These are phyloP conservation scores for Mycena metata DNA, from an alignment of 768 basidiomycete species.

Conservation along the genomic window DNA sequence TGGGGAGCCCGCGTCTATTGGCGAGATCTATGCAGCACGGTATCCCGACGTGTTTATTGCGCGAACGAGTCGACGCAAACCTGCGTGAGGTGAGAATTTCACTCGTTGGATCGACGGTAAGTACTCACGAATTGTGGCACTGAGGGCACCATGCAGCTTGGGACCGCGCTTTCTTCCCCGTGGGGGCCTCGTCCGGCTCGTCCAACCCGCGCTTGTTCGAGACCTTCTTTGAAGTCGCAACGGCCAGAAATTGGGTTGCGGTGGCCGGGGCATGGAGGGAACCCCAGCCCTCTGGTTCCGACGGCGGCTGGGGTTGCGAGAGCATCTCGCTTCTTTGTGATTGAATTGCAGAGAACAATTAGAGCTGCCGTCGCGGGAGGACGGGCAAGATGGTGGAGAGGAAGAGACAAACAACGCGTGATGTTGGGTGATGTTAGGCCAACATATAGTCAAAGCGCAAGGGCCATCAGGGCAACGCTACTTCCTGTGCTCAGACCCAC, in stretches of 20 bases:
- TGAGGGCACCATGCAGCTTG: constrained; percentile 14
- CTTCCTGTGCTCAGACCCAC: constrained; percentile 11
- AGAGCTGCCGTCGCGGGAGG: neutral
- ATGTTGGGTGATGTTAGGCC: constrained; percentile 13
- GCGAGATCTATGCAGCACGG: neutral
- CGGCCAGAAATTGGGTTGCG: too few relatives aligned
- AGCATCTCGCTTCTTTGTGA: neutral
- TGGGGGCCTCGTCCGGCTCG: neutral
- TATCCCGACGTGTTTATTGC: constrained; percentile 16
- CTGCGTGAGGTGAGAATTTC: constrained; percentile 14
- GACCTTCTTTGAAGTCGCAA: neutral
- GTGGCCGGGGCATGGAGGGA: neutral
- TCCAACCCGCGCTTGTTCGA: constrained; percentile 8
- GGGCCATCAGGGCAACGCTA: neutral
- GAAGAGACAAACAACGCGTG: constrained; percentile 32
- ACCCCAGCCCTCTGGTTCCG: neutral
- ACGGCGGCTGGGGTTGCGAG: neutral
- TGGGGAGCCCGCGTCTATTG: neutral
- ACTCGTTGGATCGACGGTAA: neutral
- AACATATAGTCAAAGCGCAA: constrained; percentile 10
- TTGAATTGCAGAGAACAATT: neutral
- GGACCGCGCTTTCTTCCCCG: neutral
- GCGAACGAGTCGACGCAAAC: neutral
- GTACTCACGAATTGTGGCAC: constrained; percentile 11
- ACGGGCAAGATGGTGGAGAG: neutral